Evolutionary conservation across 768 basidiomycete species (phyloP).

Genomic region (Crucibulum laeve): DNA sequence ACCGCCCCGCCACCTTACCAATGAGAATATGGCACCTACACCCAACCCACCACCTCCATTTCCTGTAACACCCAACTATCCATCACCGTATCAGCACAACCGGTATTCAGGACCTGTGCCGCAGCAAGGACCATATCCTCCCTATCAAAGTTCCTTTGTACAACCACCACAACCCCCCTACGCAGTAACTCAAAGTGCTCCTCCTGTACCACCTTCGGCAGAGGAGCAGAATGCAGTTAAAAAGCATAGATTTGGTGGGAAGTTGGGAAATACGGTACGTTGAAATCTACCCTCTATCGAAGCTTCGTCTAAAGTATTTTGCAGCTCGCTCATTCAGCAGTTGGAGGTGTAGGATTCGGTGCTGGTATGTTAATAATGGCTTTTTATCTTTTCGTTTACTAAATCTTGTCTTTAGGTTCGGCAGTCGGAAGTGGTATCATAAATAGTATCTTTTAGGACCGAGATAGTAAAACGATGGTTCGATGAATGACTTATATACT

Average conservation of each 20-base stretch:
- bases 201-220: neutral
- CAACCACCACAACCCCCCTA: neutral
- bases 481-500: too few relatives aligned
- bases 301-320: constrained; percentile 4
- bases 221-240: constrained; percentile 37
- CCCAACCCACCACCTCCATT: constrained; percentile 4
- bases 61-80: too few relatives aligned
- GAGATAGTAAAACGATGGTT: too few relatives aligned
- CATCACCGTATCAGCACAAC: too few relatives aligned
- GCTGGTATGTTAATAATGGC: constrained; percentile 41
- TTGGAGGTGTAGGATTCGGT: constrained; percentile 71
- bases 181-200: neutral
- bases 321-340: constrained; percentile 50
- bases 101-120: too few relatives aligned
- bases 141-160: too few relatives aligned
- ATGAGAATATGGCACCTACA: neutral
- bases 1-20: constrained; percentile 8
- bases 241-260: constrained; percentile 46
- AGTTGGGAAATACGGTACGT: constrained; percentile 48
- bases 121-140: too few relatives aligned
- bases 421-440: constrained; percentile 40
- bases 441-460: constrained; percentile 41
- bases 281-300: neutral
- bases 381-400: constrained; percentile 23
- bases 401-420: constrained; percentile 26